Conservation (phyloP, 768 basidiomycete species). For the Podaxis rugospora region DNA sequence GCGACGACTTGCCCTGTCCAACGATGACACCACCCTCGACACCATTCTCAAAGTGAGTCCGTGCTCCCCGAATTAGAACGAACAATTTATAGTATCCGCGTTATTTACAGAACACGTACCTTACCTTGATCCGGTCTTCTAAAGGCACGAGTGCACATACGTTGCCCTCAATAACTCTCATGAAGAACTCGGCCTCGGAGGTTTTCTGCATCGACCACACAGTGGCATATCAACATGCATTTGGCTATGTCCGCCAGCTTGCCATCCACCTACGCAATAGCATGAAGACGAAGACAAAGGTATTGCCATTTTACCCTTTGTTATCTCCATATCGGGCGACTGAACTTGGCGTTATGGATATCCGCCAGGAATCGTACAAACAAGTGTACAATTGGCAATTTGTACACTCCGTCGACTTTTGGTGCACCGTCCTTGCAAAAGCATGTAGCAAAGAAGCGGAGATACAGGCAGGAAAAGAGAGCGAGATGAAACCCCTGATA, state of each 20-base stretch:
- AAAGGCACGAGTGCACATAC: constrained; percentile 86
- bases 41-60: constrained; percentile 72
- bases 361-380: constrained; percentile 75
- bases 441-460: constrained; percentile 66
- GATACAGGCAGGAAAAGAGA: constrained; percentile 51
- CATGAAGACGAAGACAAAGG: constrained; percentile 86
- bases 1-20: constrained; percentile 69
- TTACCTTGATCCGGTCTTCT: constrained; percentile 76
- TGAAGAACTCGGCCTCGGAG: constrained; percentile 97
- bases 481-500: constrained; percentile 81
- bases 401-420: constrained; percentile 94
- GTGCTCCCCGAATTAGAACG: neutral
- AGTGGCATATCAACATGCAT: constrained; percentile 87
- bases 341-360: neutral
- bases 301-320: constrained; percentile 21
- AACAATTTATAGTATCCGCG: neutral
- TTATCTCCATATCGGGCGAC: neutral
- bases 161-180: constrained; percentile 87
- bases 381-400: constrained; percentile 99
- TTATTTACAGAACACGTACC: constrained; percentile 75
- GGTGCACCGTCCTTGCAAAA: constrained; percentile 82
- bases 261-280: constrained; percentile 90
- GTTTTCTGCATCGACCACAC: constrained; percentile 77
- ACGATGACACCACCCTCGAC: constrained; percentile 80
- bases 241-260: constrained; percentile 92